Percentiles rank a stretch among this genome's conserved stretches.
Evolutionary conservation across 306 rosid genomes (phyloP).

Genomic region (Potentilla sterilis): DNA sequence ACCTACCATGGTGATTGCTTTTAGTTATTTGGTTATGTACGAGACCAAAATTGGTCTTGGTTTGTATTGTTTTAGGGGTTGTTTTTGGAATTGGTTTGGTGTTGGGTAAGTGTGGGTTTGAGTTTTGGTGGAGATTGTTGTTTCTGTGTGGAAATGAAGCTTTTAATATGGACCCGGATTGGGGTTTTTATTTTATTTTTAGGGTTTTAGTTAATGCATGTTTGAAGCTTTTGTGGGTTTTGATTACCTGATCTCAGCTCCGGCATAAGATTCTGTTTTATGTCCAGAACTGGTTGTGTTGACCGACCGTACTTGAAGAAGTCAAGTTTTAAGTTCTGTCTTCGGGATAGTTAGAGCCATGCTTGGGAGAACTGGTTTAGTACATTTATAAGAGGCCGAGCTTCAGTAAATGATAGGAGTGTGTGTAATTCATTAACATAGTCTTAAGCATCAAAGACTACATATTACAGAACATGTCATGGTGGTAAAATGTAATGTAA

Average conservation of each 20-base stretch:
- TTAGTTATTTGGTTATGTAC: not conserved
- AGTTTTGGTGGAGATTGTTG: not conserved
- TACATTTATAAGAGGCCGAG: not conserved
- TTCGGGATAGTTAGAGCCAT: not conserved
- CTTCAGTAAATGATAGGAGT: not conserved
- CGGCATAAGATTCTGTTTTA: not conserved
- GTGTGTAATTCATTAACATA: not conserved
- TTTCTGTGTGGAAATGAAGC: constrained; percentile 14
- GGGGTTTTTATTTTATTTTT: constrained; percentile 20
- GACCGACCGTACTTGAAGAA: not conserved
- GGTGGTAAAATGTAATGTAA: not conserved
- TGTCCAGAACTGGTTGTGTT: not conserved
- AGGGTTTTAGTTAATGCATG: constrained; percentile 24
- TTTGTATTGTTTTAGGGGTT: not conserved
- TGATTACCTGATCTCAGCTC: not conserved
- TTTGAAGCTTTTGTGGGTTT: not conserved
- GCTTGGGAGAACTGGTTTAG: not conserved
- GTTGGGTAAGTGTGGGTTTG: not conserved
- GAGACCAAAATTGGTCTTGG: not conserved
- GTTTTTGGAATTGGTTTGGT: constrained; percentile 16
- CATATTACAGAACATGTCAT: not conserved
- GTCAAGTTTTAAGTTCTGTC: not conserved
- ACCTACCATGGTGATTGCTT: constrained; percentile 9
- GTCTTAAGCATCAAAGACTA: not conserved
- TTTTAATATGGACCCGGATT: not conserved